A percentile compares a stretch with the other conserved stretches of the same genome.
phyloP scores from a whole-genome alignment of 148 eudicot species.

The Heliosperma pusillum region DNA sequence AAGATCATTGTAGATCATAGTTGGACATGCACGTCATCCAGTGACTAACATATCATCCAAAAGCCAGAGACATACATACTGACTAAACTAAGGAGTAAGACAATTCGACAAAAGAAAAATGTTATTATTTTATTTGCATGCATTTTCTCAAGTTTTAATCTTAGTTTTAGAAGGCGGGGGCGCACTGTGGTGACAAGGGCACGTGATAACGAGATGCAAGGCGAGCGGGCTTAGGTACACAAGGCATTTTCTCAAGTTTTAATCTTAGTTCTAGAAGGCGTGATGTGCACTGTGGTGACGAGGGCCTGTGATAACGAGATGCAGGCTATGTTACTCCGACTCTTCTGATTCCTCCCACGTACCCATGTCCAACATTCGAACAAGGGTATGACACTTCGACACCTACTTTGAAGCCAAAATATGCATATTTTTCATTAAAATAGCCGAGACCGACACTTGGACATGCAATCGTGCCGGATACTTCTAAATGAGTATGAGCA shows the following conservation, averaged over 20 bases:
- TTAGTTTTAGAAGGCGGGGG: background rate
- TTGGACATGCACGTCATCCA: background rate
- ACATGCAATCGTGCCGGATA: too few species aligned
- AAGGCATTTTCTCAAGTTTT: background rate
- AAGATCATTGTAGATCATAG: background rate
- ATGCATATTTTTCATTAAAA: too few species aligned
- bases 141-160: background rate
- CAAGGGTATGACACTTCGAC: too few species aligned
- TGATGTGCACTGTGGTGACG: background rate
- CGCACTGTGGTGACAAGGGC: background rate
- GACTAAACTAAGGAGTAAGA: background rate
- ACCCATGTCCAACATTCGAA: too few species aligned
- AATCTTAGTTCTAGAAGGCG: background rate
- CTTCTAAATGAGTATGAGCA: too few species aligned
- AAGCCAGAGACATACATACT: background rate
- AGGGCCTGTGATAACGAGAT: background rate
- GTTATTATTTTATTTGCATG: background rate
- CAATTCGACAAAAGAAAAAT: background rate
- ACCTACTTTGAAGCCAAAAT: too few species aligned
- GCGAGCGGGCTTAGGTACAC: background rate
- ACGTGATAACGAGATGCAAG: background rate
- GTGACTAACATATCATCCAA: too few species aligned
- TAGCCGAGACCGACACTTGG: too few species aligned
- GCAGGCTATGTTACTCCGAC: too few species aligned
- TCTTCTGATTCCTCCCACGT: too few species aligned